These are phyloP conservation scores for Wilcoxina mikolae DNA, from an alignment of 495 filamentous ascomycete genomes.

Conservation along the genomic window DNA sequence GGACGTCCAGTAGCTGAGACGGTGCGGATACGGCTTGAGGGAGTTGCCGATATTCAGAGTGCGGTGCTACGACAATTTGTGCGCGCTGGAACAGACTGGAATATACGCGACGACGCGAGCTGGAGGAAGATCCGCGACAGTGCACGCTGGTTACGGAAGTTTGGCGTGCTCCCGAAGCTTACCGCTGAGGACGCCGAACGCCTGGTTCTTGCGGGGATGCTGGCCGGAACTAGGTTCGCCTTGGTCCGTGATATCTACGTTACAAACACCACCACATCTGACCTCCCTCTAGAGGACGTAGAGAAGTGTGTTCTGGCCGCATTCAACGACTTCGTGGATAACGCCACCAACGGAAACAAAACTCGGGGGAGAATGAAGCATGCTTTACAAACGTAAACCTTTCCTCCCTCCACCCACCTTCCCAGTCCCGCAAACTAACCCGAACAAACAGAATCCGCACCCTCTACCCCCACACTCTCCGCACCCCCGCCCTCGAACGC, in stretches of 20 bases:
- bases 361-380: conserved; percentile 53
- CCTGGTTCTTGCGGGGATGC: conserved; percentile 17
- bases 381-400: conserved; percentile 49
- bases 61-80: conserved; percentile 18
- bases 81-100: conserved; percentile 17
- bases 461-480: conserved; percentile 19
- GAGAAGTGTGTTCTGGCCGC: conserved; percentile 44
- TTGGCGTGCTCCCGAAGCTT: conserved; percentile 17
- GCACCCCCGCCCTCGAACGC: conserved; percentile 21
- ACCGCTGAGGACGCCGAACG: conserved; percentile 18
- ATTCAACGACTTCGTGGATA: conserved; percentile 50
- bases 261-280: neutral
- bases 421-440: neutral
- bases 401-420: conserved; percentile 6
- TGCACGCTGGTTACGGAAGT: conserved; percentile 17
- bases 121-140: conserved; percentile 20
- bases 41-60: conserved; percentile 19
- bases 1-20: conserved; percentile 14
- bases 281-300: conserved; percentile 30
- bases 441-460: conserved; percentile 20
- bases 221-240: conserved; percentile 19
- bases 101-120: conserved; percentile 22
- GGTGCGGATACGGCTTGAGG: conserved; percentile 19
- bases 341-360: conserved; percentile 59
- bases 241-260: conserved; percentile 24